Evolutionary conservation across 495 filamentous ascomycete genomes (phyloP), one percentile per base, ranked within the genome.

Genomic region (Penicillium lagena): DNA sequence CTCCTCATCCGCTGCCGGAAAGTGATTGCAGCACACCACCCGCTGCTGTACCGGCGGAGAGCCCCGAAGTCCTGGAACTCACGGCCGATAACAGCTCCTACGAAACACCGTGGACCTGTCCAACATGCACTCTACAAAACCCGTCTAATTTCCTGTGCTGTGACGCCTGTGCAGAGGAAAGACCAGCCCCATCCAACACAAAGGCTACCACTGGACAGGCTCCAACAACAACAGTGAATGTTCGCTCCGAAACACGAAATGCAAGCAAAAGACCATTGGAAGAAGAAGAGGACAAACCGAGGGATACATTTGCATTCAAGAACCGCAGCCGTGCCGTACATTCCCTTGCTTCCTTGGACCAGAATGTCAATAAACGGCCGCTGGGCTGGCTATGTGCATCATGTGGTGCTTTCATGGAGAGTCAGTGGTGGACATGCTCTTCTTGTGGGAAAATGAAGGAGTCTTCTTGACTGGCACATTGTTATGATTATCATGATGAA

Each of bases 41-140:
- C 38, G 5, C 38, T 30, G 1, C 43, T 42, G 10, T 37, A 32
- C 29, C 40, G 32, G 7, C 39, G 2, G 47, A 53, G 35, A 35
- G 30, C 17, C 22, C 34, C 8, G 49, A 50, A 4, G 38, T 39
- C 3, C 28, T 53, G 7, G 42, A 56, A 31, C 43, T 52, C 1
- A 52, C 51, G 4, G 41, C 48, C n/a, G 60, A 68, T 31, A 64
- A 59, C 32, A 58, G 43, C 13, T 49, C 51, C 5, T 66, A 68
- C 33, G 56, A 67, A 7, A 27, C 46, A 35, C 67, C 73, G 31
- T 96, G 91, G 91, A 71, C 75, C 9, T 97, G 91, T 50, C 69
- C 71, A 14, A 72, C 80, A 29, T 96, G 91, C 56, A 97, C 91
- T 0, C 74, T 93, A n/a, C 77, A 82, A 39, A 97, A 97, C 54